Evolutionary conservation across 345 rosid species (phyloP), one percentile per base, ranked within the genome.

Genomic region (Moricandia arvensis): DNA sequence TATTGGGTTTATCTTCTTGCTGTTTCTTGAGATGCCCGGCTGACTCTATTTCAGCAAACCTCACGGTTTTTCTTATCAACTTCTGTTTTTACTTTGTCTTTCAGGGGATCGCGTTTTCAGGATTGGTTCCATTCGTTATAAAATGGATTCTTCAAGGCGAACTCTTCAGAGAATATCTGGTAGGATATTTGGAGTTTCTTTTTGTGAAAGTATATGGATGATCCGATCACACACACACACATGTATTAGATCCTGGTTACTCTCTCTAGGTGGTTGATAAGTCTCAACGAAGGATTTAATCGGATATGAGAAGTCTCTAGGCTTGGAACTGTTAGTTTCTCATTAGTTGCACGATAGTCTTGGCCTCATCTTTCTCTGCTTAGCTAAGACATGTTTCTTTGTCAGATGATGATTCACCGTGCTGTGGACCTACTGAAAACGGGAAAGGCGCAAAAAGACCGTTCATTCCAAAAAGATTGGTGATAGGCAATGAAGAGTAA

Each of bases 401-500:
- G 63, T 66, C 74, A 92, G 97, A 88, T 79, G 96, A 77, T 35
- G 90, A 77, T 17, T 80, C 87, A 30, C 59, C 91, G 17, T 47
- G 74, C 51, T 5, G 87, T 59, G 85, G 81, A 61, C 79, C 69
- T 76, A 63, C 70, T 54, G 77, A 72, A 76, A 81, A 66, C 21
- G 86, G 77, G 58, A 85, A 84, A 63, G 82, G 79, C 60, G 75
- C 69, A 37, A 88, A 85, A 85, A 89, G 80, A 78, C 72, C 89
- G 16, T 85, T 85, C 75, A 86, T 95, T 21, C 97, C 97, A 27
- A 85, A 90, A 80, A 90, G 97, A 90, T 80, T 95, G 70, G 84
- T 92, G 66, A 95, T 95, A 51, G 97, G 93, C 81, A 88, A 90
- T 82, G 89, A 95, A 80, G 97, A 95, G 99, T 95, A 86, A 74